Base-by-base conservation (phyloP, 2,329 filamentous ascomycete genomes). In the Penicillium sclerotigenum region DNA sequence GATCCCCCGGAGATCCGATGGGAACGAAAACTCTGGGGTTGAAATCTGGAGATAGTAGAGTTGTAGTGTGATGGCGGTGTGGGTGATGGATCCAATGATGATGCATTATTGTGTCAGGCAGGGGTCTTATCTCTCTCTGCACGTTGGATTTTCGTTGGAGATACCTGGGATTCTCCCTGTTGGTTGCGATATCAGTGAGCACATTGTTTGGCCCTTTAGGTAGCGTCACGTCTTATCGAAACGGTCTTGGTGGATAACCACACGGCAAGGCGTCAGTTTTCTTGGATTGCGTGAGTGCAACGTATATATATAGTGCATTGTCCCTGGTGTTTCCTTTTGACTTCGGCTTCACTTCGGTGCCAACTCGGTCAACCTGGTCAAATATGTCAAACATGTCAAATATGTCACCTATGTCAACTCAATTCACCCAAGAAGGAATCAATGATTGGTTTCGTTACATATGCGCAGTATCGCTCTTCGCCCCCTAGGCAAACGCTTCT, bases 181-280 rank as follows among this genome's bases (percentile, higher is more conserved):
- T 54, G 52, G 52, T 43, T 50, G 38, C 20, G 36, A 41, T 49
- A 42, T 22, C 52, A 41, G 43, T 22, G 50, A 58, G 53, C 42
- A 46, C 51, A 52, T 47, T 28, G 24, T 34, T 28, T 40, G 52
- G n/a, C 48, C 47, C 36, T 40, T 59, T 60, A 48, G 47, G 54
- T 56, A 59, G 54, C 37, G 57, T 65, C 59, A 66, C 59, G 59
- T 57, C 66, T 68, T 69, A 68, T 67, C 66, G 48, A 61, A 47
- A 61, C 54, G 18, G 41, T 54, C 24, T 62, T 57, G 66, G 58
- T 57, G 63, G 62, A 67, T 66, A 65, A 52, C 33, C 59, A 40
- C 42, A 59, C 54, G 52, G 49, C 45, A 50, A 28, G 46, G 52
- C 28, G 37, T 54, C 45, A 50, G 42, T 40, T 14, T 31, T 24